Conservation (phyloP, 164 flowering plant species). For the Euptelea pleiosperma region DNA sequence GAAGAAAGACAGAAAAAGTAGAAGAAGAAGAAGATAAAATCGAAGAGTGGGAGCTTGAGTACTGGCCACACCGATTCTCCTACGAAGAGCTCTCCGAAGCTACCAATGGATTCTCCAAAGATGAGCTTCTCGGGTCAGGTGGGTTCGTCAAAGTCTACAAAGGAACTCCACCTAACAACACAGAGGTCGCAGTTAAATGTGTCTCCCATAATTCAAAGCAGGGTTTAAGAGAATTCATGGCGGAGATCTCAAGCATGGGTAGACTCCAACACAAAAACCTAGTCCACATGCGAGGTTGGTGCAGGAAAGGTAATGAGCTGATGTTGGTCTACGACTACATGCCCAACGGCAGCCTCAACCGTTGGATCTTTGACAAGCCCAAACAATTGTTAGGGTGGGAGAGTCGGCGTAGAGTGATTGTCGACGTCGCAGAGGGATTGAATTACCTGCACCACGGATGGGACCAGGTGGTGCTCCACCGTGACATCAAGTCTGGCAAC, state of each 20-base stretch:
- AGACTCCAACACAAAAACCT: constrained; percentile 67
- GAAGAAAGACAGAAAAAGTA: constrained; percentile 17
- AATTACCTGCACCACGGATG: constrained; percentile 69
- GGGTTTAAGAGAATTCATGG: constrained; percentile 75
- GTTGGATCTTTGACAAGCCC: constrained; percentile 54
- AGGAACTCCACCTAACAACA: constrained; percentile 35
- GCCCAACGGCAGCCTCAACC: constrained; percentile 70
- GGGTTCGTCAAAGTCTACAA: constrained; percentile 73
- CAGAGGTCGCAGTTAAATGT: constrained; percentile 67
- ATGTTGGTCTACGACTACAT: constrained; percentile 71
- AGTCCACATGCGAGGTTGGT: constrained; percentile 76
- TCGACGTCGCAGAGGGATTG: constrained; percentile 72
- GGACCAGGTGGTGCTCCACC: constrained; percentile 74
- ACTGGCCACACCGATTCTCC: constrained; percentile 66
- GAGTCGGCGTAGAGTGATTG: constrained; percentile 40
- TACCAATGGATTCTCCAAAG: constrained; percentile 49
- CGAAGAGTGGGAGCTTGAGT: constrained; percentile 69
- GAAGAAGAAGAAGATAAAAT: constrained; percentile 32
- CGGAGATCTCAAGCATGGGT: constrained; percentile 70
- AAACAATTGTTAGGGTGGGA: constrained; percentile 40
- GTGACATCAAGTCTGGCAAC: constrained; percentile 80
- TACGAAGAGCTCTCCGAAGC: constrained; percentile 48
- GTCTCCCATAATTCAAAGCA: constrained; percentile 76
- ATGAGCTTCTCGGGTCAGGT: constrained; percentile 55
- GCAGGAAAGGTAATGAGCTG: constrained; percentile 45